phyloP scores from a whole-genome alignment of 2,329 filamentous ascomycete genomes.

The Neofusicoccum sp. region DNA sequence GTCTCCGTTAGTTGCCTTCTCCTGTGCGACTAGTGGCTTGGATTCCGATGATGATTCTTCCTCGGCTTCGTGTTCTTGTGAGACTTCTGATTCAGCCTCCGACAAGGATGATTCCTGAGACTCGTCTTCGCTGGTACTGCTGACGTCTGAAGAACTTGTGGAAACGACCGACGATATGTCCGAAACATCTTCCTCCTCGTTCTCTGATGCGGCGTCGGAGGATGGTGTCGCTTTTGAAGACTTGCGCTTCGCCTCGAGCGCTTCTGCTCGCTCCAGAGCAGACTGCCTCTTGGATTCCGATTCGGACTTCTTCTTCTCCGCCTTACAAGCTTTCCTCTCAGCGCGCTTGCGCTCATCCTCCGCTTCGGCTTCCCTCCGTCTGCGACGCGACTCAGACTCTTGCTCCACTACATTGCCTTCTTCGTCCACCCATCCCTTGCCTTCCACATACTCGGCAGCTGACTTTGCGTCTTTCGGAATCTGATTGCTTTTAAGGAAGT shows the following conservation, averaged over 20 bases:
- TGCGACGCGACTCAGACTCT: slow-evolving; percentile 30
- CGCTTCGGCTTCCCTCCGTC: slow-evolving; percentile 17
- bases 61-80: slow-evolving; percentile 22
- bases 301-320: not conserved
- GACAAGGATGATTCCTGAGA: slow-evolving; percentile 20
- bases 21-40: slow-evolving; percentile 20
- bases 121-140: slow-evolving; percentile 18
- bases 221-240: not conserved
- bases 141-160: slow-evolving; percentile 33
- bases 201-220: not conserved
- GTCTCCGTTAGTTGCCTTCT: slow-evolving; percentile 19
- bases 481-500: slow-evolving; percentile 66
- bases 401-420: slow-evolving; percentile 72
- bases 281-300: slow-evolving; percentile 24
- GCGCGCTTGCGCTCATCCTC: slow-evolving; percentile 9
- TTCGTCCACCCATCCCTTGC: slow-evolving; percentile 83
- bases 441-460: slow-evolving; percentile 71
- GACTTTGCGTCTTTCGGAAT: slow-evolving; percentile 45
- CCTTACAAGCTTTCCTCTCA: not conserved
- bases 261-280: slow-evolving; percentile 6
- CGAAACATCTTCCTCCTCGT: not conserved
- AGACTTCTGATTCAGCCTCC: slow-evolving; percentile 24
- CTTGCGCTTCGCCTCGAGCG: slow-evolving; percentile 3
- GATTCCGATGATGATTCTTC: slow-evolving; percentile 21
- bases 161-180: slow-evolving; percentile 36